Evolutionary conservation across 2,329 filamentous ascomycete genomes (phyloP).

Genomic region (Helotiales sp.): DNA sequence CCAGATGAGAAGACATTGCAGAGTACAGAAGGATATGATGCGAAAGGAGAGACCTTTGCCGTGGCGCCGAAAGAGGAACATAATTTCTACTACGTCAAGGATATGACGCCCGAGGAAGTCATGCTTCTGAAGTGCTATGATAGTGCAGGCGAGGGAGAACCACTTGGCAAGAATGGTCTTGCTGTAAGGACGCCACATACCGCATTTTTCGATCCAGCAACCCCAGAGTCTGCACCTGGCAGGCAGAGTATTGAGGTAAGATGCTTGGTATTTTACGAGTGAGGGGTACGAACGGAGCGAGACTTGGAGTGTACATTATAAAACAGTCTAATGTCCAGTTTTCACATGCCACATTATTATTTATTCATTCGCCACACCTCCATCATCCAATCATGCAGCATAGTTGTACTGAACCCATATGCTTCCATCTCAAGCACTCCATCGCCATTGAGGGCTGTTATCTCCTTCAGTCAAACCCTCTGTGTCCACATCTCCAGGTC

Average conservation of each 20-base stretch:
- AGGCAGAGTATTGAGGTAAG: constrained; percentile 21
- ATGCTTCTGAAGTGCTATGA: constrained; percentile 22
- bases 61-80: constrained; percentile 59
- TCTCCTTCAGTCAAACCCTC: constrained; percentile 41
- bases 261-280: constrained; percentile 20
- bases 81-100: constrained; percentile 65
- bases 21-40: constrained; percentile 62
- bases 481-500: constrained; percentile 42
- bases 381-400: too few relatives aligned
- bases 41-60: constrained; percentile 61
- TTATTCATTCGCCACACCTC: not conserved
- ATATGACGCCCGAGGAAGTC: constrained; percentile 51
- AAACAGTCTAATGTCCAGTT: too few relatives aligned
- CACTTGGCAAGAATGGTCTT: constrained; percentile 7
- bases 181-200: constrained; percentile 18
- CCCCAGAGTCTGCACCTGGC: constrained; percentile 9
- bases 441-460: constrained; percentile 37
- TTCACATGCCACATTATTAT: too few relatives aligned
- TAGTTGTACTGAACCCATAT: not conserved
- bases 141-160: constrained; percentile 13
- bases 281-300: too few relatives aligned
- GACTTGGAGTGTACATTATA: too few relatives aligned
- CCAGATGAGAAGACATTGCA: constrained; percentile 46
- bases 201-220: constrained; percentile 15
- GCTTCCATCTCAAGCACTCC: not conserved